phyloP scores from a whole-genome alignment of 1,139 yeast genomes.

The Lodderomyces parapsilosis region DNA sequence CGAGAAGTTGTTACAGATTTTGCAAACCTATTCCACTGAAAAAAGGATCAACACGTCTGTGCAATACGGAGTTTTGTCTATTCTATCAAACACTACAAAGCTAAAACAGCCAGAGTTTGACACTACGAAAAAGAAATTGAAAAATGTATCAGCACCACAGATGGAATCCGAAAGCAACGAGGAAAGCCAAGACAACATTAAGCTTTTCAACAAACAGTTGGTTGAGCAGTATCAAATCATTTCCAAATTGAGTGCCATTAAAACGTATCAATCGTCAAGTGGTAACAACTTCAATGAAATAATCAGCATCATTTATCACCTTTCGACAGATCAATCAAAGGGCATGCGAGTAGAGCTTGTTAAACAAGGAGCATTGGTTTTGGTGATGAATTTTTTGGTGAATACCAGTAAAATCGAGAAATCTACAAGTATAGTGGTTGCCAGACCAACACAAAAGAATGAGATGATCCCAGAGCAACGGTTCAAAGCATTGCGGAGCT shows the following conservation, averaged over 20 bases:
- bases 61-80: conserved; percentile 39
- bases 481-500: conserved; percentile 29
- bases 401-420: conserved; percentile 27
- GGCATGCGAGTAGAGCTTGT: conserved; percentile 36
- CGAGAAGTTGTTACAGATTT: conserved; percentile 18
- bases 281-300: conserved; percentile 13
- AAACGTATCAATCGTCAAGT: conserved; percentile 19
- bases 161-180: conserved; percentile 19
- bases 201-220: conserved; percentile 30
- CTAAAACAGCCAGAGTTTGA: conserved; percentile 21
- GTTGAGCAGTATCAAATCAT: conserved; percentile 27
- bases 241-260: conserved; percentile 25
- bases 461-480: conserved; percentile 15
- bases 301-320: conserved; percentile 11
- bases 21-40: conserved; percentile 6
- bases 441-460: conserved; percentile 10
- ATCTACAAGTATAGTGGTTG: conserved; percentile 22
- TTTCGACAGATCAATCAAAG: conserved; percentile 27
- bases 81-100: conserved; percentile 37
- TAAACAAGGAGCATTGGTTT: conserved; percentile 45
- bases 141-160: conserved; percentile 32
- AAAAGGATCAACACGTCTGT: conserved; percentile 9
- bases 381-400: conserved; percentile 37
- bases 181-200: conserved; percentile 27
- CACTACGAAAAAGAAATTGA: conserved; percentile 27